Conservation (phyloP, 2,329 filamentous ascomycete species). For the Purpureocillium lavendulum region DNA sequence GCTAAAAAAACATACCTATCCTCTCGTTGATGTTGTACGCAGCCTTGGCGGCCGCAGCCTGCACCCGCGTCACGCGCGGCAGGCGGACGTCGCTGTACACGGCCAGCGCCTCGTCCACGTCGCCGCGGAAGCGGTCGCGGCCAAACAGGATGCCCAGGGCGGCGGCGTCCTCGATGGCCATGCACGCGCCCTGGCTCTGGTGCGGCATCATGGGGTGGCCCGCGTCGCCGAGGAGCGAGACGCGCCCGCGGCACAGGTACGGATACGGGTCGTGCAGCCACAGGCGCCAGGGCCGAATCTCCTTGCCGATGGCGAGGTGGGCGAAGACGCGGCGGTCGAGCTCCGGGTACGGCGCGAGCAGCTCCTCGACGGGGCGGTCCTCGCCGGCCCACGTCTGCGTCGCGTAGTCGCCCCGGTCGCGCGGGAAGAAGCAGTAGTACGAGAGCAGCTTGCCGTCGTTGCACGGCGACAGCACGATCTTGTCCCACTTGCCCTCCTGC, state of each 20-base stretch:
- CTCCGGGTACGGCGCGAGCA: slow-evolving; percentile 51
- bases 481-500: slow-evolving; percentile 53
- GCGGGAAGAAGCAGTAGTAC: slow-evolving; percentile 63
- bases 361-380: slow-evolving; percentile 43
- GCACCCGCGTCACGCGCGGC: slow-evolving; percentile 46
- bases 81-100: slow-evolving; percentile 45
- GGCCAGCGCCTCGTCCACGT: slow-evolving; percentile 36
- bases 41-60: slow-evolving; percentile 48
- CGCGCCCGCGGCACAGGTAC: slow-evolving; percentile 40
- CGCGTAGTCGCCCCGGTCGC: slow-evolving; percentile 45
- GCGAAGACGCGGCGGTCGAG: slow-evolving; percentile 48
- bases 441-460: slow-evolving; percentile 56
- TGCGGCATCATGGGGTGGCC: slow-evolving; percentile 61
- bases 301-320: slow-evolving; percentile 51
- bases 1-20: slow-evolving; percentile 33
- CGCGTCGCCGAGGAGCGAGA: slow-evolving; percentile 56
- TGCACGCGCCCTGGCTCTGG: slow-evolving; percentile 57
- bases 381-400: slow-evolving; percentile 52
- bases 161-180: slow-evolving; percentile 56
- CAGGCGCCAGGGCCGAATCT: slow-evolving; percentile 57
- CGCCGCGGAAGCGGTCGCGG: slow-evolving; percentile 33
- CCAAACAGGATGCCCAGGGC: slow-evolving; percentile 53
- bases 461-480: slow-evolving; percentile 64
- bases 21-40: slow-evolving; percentile 55
- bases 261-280: slow-evolving; percentile 55